Percentiles rank a stretch among this genome's conserved stretches.
Evolutionary conservation across 2,329 filamentous ascomycete species (phyloP).

Genomic region (Fusarium sp.): DNA sequence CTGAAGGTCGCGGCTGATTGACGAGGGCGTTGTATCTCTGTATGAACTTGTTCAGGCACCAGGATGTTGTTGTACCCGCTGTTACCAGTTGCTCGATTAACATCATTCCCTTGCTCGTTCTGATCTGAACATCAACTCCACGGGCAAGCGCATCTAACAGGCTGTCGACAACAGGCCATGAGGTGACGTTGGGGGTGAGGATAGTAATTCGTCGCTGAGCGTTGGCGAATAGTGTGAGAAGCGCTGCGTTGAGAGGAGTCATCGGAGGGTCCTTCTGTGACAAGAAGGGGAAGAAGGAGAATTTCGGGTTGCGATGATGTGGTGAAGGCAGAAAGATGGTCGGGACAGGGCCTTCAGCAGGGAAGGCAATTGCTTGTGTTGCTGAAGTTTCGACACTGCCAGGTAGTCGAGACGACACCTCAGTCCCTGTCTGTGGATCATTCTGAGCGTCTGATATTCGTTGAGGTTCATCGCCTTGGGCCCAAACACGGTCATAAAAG

Average conservation of each 20-base stretch:
- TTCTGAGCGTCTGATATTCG: background rate
- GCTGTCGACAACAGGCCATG: conserved; percentile 69
- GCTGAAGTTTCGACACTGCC: conserved; percentile 40
- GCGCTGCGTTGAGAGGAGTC: conserved; percentile 75
- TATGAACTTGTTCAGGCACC: conserved; percentile 70
- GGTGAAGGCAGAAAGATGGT: conserved; percentile 79
- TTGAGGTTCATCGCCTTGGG: conserved; percentile 33
- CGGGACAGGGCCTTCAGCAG: conserved; percentile 50
- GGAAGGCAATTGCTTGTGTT: conserved; percentile 47
- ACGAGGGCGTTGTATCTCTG: conserved; percentile 60
- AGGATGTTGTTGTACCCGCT: conserved; percentile 76
- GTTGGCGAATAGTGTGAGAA: conserved; percentile 69
- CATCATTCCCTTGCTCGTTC: conserved; percentile 79
- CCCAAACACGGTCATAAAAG: conserved; percentile 80
- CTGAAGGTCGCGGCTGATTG: conserved; percentile 30
- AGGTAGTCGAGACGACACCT: background rate
- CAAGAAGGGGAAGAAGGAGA: conserved; percentile 69
- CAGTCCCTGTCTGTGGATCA: background rate
- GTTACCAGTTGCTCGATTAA: conserved; percentile 83
- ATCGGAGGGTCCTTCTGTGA: conserved; percentile 61
- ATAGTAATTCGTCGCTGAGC: conserved; percentile 72
- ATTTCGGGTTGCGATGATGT: conserved; percentile 75
- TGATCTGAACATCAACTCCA: conserved; percentile 74
- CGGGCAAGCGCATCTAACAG: conserved; percentile 70
- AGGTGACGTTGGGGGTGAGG: conserved; percentile 83